phyloP scores from a whole-genome alignment of 805 yeast species.

The Hagleromyces aurorensis region DNA sequence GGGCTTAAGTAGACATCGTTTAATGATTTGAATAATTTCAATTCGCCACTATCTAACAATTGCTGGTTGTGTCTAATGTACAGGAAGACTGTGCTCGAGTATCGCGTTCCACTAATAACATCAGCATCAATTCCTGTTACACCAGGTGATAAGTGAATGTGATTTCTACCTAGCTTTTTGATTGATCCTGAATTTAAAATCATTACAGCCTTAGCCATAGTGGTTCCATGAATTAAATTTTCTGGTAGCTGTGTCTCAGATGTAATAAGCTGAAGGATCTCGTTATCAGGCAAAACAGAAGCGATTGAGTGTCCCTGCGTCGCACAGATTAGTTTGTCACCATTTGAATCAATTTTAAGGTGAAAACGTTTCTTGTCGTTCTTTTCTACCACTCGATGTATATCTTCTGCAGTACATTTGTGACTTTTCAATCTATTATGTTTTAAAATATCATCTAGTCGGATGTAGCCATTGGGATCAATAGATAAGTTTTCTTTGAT shows the following conservation, averaged over 20 bases:
- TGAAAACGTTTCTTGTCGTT: conserved; percentile 71
- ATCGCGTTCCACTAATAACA: conserved; percentile 69
- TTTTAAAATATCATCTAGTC: conserved; percentile 42
- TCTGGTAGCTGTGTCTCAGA: conserved; percentile 38
- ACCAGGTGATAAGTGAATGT: conserved; percentile 75
- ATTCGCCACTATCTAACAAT: conserved; percentile 28
- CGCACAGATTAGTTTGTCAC: conserved; percentile 54
- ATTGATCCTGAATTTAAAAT: conserved; percentile 53
- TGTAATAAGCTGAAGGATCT: conserved; percentile 35
- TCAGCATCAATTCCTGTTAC: conserved; percentile 35
- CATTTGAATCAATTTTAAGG: conserved; percentile 29
- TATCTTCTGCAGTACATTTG: conserved; percentile 47
- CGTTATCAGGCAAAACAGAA: conserved; percentile 33
- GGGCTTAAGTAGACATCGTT: conserved; percentile 70
- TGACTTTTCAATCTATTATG: conserved; percentile 53
- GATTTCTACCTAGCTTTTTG: conserved; percentile 65
- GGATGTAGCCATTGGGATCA: conserved; percentile 59
- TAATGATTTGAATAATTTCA: conserved; percentile 47
- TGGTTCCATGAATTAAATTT: conserved; percentile 76
- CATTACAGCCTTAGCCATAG: conserved; percentile 35
- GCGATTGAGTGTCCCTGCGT: conserved; percentile 84
- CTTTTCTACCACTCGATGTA: conserved; percentile 49
- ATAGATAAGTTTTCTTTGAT: conserved; percentile 55
- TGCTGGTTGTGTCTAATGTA: conserved; percentile 51
- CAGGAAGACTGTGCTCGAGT: conserved; percentile 46